Evolutionary conservation across 306 rosid genomes (phyloP).

Genomic region (Acmispon strigosus): DNA sequence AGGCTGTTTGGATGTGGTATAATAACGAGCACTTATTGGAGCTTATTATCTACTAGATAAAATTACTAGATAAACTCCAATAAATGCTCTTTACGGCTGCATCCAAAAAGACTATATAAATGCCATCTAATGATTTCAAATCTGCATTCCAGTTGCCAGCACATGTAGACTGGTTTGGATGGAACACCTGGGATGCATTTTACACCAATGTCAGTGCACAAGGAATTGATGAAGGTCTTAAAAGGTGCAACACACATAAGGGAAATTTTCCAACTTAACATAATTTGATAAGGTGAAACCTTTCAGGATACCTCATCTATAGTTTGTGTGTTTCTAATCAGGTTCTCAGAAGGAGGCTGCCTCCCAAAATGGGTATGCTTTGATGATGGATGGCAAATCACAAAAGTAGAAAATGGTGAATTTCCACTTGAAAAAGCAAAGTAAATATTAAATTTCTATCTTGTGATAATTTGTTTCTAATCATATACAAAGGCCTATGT

Average conservation of each 20-base stretch:
- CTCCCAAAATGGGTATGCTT: slow-evolving; percentile 44
- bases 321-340: background rate
- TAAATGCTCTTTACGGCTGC: too few relatives aligned
- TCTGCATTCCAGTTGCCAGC: slow-evolving; percentile 18
- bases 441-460: slow-evolving; percentile 4
- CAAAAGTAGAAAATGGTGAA: slow-evolving; percentile 28
- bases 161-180: slow-evolving; percentile 57
- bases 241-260: slow-evolving; percentile 18
- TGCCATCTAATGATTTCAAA: background rate
- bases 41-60: too few relatives aligned
- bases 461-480: background rate
- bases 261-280: background rate
- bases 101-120: background rate
- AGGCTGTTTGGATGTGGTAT: too few relatives aligned
- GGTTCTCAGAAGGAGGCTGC: slow-evolving; percentile 42
- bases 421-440: slow-evolving; percentile 23
- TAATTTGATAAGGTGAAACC: background rate
- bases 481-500: background rate
- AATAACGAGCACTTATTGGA: too few relatives aligned
- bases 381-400: slow-evolving; percentile 62
- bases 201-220: slow-evolving; percentile 39
- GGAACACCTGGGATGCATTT: slow-evolving; percentile 74
- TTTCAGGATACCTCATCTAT: background rate
- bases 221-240: slow-evolving; percentile 49
- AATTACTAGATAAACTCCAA: too few relatives aligned